phyloP scores from a whole-genome alignment of 495 filamentous ascomycete genomes.

The Hypoxylon rickii region DNA sequence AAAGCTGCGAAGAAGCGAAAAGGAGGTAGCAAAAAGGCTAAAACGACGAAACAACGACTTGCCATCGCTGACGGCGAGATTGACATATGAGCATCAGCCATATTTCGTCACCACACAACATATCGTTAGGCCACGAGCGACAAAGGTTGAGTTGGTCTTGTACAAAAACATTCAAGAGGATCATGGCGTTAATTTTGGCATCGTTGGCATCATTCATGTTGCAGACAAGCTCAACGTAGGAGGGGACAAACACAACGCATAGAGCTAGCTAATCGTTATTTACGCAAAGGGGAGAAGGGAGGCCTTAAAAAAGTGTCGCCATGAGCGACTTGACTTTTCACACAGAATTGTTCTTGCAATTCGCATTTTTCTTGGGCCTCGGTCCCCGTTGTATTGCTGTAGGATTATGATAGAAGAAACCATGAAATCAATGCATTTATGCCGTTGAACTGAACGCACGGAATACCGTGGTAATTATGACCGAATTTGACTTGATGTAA shows the following conservation, averaged over 20 bases:
- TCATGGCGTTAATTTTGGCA: slow-evolving; percentile 27
- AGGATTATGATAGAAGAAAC: slow-evolving; percentile 27
- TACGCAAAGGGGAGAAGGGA: slow-evolving; percentile 1
- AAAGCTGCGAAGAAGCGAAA: slow-evolving; percentile 53
- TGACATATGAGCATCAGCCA: slow-evolving; percentile 33
- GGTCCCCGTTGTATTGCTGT: slow-evolving; percentile 9
- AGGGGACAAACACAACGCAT: slow-evolving; percentile 21
- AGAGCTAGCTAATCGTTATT: slow-evolving; percentile 30
- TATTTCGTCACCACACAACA: neutral
- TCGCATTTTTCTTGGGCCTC: slow-evolving; percentile 9
- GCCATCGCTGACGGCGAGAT: slow-evolving; percentile 82
- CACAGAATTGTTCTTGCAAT: neutral
- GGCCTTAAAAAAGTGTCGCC: slow-evolving; percentile 13
- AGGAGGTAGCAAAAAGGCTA: slow-evolving; percentile 80
- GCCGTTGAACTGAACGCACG: too few relatives aligned
- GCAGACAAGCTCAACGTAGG: slow-evolving; percentile 11
- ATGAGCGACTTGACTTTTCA: slow-evolving; percentile 23
- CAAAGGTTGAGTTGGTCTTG: slow-evolving; percentile 10
- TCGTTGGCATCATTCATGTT: slow-evolving; percentile 15
- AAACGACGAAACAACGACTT: slow-evolving; percentile 86
- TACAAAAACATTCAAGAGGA: slow-evolving; percentile 28
- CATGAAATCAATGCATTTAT: slow-evolving; percentile 15
- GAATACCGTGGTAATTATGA: too few relatives aligned
- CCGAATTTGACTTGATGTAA: too few relatives aligned
- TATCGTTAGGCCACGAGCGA: neutral